Base-by-base conservation (phyloP, 2,329 filamentous ascomycete genomes). In the Fusarium bactridioides region DNA sequence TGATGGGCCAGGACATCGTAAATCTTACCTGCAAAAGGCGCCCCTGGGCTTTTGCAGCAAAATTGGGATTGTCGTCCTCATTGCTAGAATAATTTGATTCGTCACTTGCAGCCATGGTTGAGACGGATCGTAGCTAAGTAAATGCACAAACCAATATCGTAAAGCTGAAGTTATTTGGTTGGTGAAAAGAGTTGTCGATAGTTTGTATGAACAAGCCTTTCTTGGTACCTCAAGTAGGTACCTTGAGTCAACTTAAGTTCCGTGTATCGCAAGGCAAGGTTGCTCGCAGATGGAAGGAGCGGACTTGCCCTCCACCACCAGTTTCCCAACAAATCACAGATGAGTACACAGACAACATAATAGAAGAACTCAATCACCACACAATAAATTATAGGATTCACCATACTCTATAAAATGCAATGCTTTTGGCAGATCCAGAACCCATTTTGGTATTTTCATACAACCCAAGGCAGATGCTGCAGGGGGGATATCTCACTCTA, bases 401-500 rank as follows among this genome's bases (percentile, higher is more conserved):
- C 56, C 50, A 50, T 47, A 25, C n/a, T 60, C 62, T 70, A 74
- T 45, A 70, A 19, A 58, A 40, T 51, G 56, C 55, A 74, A 64
- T 74, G 54, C 58, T 73, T 75, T 64, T 56, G 59, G 75, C 75
- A 77, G 72, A 73, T 67, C 70, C 75, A 61, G 67, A 63, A 68
- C 72, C 76, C 73, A 64, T 77, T 77, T 76, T 79, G 77, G 76
- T 80, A 81, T 80, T 81, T 80, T 80, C 78, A 81, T 81, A 79
- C 80, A 82, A 74, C 76, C 77, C 64, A 66, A 76, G 67, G 67
- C 57, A 69, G 59, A 72, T 77, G 77, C 76, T 77, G 68, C 72
- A 66, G 71, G 64, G 72, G 72, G 76, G 72, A 74, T 77, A 78
- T 78, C 70, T 77, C 72, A 67, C 65, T 79, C 79, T 88, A 91